phyloP scores from a whole-genome alignment of 2,329 filamentous ascomycete species.

The Apiospora pterosperma region DNA sequence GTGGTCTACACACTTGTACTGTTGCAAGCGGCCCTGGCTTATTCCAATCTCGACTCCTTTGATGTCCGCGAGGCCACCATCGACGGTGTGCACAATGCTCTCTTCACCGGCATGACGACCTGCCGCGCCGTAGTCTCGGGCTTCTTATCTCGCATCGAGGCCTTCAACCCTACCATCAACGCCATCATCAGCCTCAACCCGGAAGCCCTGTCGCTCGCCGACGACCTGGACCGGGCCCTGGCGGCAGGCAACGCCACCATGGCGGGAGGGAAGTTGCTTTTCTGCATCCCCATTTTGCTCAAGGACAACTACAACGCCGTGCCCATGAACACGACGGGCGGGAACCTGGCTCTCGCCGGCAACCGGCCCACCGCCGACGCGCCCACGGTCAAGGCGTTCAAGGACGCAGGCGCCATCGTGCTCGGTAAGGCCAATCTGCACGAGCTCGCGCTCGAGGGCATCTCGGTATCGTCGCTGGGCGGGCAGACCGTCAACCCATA shows the following conservation, averaged over 20 bases:
- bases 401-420: constrained; percentile 51
- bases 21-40: neutral
- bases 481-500: constrained; percentile 66
- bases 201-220: constrained; percentile 37
- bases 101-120: constrained; percentile 49
- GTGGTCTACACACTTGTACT: neutral
- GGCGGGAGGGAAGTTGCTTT: constrained; percentile 42
- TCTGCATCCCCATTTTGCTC: constrained; percentile 59
- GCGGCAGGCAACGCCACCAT: constrained; percentile 43
- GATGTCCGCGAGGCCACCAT: constrained; percentile 58
- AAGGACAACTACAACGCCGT: constrained; percentile 62
- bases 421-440: constrained; percentile 61
- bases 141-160: constrained; percentile 55
- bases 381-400: constrained; percentile 45
- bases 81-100: constrained; percentile 49
- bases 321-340: constrained; percentile 56
- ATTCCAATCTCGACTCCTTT: constrained; percentile 26
- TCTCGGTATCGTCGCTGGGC: constrained; percentile 59
- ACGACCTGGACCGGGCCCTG: constrained; percentile 44
- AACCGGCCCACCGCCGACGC: constrained; percentile 45
- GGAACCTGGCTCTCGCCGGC: constrained; percentile 43
- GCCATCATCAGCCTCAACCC: constrained; percentile 53
- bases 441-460: constrained; percentile 61
- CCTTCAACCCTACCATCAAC: constrained; percentile 54
- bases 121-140: constrained; percentile 52